Evolutionary conservation across 2,329 filamentous ascomycete species (phyloP), one percentile per base, ranked within the genome.

Genomic region (Fusarium sp.): DNA sequence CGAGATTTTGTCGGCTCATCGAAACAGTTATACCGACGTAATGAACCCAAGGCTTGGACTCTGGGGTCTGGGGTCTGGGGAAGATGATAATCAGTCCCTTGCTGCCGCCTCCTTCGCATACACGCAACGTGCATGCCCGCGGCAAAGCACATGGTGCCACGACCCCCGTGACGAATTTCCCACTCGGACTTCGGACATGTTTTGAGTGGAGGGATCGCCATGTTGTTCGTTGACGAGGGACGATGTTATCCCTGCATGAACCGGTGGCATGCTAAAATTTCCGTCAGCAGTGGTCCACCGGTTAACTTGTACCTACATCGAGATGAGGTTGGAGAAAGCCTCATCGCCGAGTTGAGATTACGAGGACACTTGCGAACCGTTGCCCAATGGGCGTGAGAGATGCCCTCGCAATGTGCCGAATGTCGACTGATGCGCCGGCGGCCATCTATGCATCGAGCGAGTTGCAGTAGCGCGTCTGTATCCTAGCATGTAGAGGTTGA

Each of bases 11-110:
- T 64, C 62, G 62, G 58, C 72, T 68, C 72, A 75, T 75, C 54
- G 54, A 75, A 75, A 71, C 52, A 22, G 20, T 66, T 69, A 75
- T 38, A 58, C 40, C 58, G 56, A 75, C 73, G 70, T 75, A 73
- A 75, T 71, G 58, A 42, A 73, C 70, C 40, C 31, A 34, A 56
- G 34, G 22, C 45, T 29, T 45, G 20, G 35, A 56, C 35, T 45
- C 64, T 35, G 57, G 64, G 57, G 62, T 65, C 52, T 59, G 62
- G 62, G 54, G 64, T 66, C 34, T 57, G 58, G 64, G 64, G 64
- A 35, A 45, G 18, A 64, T 18, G 37, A 10, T 34, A 62, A 34
- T 31, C 42, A 27, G 14, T 29, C 6, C 16, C 34, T 50, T 22
- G 29, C 35, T 59, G n/a, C 54, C 20, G 37, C 40, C 29, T 64